A percentile compares a stretch with the other conserved stretches of the same genome.
phyloP scores from a whole-genome alignment of 2,329 filamentous ascomycete genomes.

The Lasiodiplodia sp. region DNA sequence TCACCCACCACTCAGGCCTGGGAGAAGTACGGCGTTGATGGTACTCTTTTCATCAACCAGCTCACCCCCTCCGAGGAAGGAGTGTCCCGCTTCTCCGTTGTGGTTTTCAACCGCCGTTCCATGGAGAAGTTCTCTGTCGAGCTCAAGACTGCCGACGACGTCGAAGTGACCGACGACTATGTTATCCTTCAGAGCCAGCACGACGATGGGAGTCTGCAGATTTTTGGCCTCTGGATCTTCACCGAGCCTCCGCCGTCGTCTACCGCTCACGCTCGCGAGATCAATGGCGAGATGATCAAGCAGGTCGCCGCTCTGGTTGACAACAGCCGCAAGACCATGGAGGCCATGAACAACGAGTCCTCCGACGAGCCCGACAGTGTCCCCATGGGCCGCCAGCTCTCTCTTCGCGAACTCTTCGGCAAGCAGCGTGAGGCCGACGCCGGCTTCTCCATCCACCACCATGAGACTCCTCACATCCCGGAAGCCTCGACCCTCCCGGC shows the following conservation, averaged over 20 bases:
- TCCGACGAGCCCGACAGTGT: constrained; percentile 48
- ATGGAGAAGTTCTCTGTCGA: constrained; percentile 57
- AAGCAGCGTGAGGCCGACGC: constrained; percentile 62
- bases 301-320: constrained; percentile 62
- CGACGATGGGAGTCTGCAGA: constrained; percentile 42
- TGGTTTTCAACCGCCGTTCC: constrained; percentile 57
- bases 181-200: constrained; percentile 63
- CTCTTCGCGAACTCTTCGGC: constrained; percentile 62
- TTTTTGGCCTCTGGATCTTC: constrained; percentile 71
- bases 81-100: constrained; percentile 50
- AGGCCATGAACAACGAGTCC: constrained; percentile 33
- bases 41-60: constrained; percentile 86
- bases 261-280: constrained; percentile 59
- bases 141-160: constrained; percentile 50
- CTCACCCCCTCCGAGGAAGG: constrained; percentile 50
- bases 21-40: constrained; percentile 87
- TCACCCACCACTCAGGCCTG: constrained; percentile 69
- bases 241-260: constrained; percentile 64
- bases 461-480: constrained; percentile 29
- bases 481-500: not conserved
- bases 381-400: constrained; percentile 61
- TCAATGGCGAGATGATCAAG: constrained; percentile 62
- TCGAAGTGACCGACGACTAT: constrained; percentile 62
- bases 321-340: constrained; percentile 54
- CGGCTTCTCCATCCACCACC: constrained; percentile 59